Conservation (phyloP, 192 early-diverging fungal genomes). For the Coemansia sp. region DNA sequence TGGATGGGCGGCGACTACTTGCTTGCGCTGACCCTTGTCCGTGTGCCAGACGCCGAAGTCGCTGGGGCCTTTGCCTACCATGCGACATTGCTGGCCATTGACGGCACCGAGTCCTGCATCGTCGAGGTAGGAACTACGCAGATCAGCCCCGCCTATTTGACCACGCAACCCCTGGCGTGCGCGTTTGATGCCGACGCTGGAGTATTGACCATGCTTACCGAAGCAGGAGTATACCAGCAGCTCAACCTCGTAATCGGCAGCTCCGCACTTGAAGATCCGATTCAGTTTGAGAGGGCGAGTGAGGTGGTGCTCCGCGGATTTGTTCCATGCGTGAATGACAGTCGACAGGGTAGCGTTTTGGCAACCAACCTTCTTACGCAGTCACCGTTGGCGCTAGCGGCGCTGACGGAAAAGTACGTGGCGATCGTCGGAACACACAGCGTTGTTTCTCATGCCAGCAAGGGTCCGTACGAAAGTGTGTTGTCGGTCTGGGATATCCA, state of each 20-base stretch:
- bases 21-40: constrained; percentile 30
- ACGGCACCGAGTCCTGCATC: constrained; percentile 32
- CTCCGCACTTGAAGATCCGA: constrained; percentile 51
- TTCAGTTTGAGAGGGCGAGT: constrained; percentile 35
- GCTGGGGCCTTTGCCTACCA: constrained; percentile 21
- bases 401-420: constrained; percentile 50
- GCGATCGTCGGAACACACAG: constrained; percentile 56
- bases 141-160: constrained; percentile 36
- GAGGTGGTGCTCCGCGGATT: constrained; percentile 51
- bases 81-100: constrained; percentile 31
- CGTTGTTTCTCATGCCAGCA: constrained; percentile 44
- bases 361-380: constrained; percentile 31
- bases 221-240: constrained; percentile 40
- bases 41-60: constrained; percentile 21
- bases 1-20: constrained; percentile 41
- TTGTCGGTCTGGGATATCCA: constrained; percentile 55
- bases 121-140: constrained; percentile 46
- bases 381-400: constrained; percentile 37
- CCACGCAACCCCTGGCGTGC: constrained; percentile 41
- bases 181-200: constrained; percentile 53
- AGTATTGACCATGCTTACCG: constrained; percentile 35
- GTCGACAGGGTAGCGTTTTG: constrained; percentile 4
- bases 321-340: constrained; percentile 31
- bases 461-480: constrained; percentile 49
- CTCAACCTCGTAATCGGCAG: constrained; percentile 32